Evolutionary conservation across 805 yeast species (phyloP).

Genomic region (Candida broadrunensis): DNA sequence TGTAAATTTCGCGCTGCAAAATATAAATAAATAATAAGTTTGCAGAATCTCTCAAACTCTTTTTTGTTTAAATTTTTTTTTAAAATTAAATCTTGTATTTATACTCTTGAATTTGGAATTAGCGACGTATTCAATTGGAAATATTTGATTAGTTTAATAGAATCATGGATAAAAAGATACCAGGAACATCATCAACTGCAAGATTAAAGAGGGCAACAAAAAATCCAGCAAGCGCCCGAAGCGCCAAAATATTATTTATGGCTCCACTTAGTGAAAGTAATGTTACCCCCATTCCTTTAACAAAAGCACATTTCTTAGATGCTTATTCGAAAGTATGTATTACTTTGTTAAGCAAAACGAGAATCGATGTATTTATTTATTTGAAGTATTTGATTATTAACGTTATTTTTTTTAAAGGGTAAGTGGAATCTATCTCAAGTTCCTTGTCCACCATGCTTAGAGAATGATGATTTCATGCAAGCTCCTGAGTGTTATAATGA

Average conservation of each 20-base stretch:
- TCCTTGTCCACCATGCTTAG: constrained; percentile 54
- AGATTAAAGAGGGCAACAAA: neutral
- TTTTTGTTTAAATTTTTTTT: too few relatives aligned
- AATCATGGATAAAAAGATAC: neutral
- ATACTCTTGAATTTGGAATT: too few relatives aligned
- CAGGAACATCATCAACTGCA: neutral
- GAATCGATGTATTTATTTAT: too few relatives aligned
- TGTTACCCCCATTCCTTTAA: constrained; percentile 22
- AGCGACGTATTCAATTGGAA: too few relatives aligned
- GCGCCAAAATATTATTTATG: constrained; percentile 9
- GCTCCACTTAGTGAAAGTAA: constrained; percentile 16
- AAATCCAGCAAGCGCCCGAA: neutral
- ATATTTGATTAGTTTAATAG: too few relatives aligned
- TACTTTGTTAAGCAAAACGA: neutral
- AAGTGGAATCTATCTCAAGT: constrained; percentile 55
- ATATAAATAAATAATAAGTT: too few relatives aligned
- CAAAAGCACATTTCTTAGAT: constrained; percentile 54
- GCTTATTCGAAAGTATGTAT: constrained; percentile 43
- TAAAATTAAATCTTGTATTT: too few relatives aligned
- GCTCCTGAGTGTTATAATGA: constrained; percentile 64
- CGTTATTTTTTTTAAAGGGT: constrained; percentile 31
- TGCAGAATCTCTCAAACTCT: too few relatives aligned
- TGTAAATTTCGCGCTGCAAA: too few relatives aligned
- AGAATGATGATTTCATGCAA: constrained; percentile 42
- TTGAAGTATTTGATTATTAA: neutral